These are phyloP conservation scores for Sicyos baderoa DNA, from an alignment of 306 rosid genomes.

Conservation along the genomic window DNA sequence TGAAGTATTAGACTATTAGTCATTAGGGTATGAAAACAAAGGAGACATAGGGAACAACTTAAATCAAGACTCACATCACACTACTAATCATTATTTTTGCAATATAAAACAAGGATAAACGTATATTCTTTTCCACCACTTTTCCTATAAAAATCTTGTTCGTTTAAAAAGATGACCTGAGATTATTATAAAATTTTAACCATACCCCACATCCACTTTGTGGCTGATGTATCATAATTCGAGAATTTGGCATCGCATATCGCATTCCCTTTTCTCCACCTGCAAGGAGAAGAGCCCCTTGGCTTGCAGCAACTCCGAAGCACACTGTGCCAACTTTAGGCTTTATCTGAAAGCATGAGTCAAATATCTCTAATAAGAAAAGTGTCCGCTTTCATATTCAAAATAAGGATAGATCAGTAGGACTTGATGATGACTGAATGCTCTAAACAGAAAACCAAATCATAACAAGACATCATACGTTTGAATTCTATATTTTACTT, in stretches of 20 bases:
- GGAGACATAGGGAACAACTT: not conserved
- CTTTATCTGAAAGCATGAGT: constrained; percentile 59
- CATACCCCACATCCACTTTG: constrained; percentile 90
- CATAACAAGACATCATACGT: not conserved
- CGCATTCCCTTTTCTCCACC: constrained; percentile 99
- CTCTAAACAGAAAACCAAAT: constrained; percentile 6
- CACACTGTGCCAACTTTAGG: constrained; percentile 93
- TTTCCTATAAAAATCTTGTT: not conserved
- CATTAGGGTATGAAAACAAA: not conserved
- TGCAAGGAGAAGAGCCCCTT: constrained; percentile 95
- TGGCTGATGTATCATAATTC: constrained; percentile 96
- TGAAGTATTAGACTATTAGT: not conserved
- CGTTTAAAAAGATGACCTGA: constrained; percentile 16
- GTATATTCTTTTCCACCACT: constrained; percentile 7
- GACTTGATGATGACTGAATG: not conserved
- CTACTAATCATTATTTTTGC: not conserved
- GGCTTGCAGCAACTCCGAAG: constrained; percentile 97
- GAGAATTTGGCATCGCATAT: constrained; percentile 91
- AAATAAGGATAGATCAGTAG: not conserved
- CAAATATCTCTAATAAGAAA: not conserved
- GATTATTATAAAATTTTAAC: constrained; percentile 2
- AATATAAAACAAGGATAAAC: not conserved
- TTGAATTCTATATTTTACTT: not conserved
- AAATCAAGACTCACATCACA: not conserved
- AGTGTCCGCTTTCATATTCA: not conserved